Base-by-base conservation (phyloP, 805 yeast genomes). In the Saturnispora gosingensis region DNA sequence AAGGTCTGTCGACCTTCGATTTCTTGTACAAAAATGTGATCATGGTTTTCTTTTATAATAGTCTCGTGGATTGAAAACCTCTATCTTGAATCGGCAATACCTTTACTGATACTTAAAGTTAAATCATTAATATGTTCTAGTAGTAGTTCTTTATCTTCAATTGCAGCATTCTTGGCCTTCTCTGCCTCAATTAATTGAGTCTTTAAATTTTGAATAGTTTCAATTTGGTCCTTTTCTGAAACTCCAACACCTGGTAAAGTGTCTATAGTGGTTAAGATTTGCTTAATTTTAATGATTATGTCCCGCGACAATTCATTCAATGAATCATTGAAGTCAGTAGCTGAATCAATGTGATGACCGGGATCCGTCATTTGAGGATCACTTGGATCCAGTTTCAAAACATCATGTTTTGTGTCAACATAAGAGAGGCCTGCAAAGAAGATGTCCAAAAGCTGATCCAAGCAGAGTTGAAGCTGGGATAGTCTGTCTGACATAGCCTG, bases 221-320 rank as follows among this genome's bases (percentile, higher is more conserved):
- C 67, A 63, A 89, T 64, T 66, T 90, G 98, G 50, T 80, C 83
- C 44, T 75, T 78, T 24, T 86, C 85, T 1, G 90, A 80, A 1
- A 85, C 90, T 8, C 95, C 97, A 2, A 88, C 87, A 11, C 97
- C 98, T 0, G 99, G 99, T 43, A 91, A 71, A 2, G 95, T 81
- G 62, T 87, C 95, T 39, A 91, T 89, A 27, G 91, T 77, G 60
- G 86, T 82, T 39, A 87, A 77, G 15, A 91, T 85, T 65, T 93
- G 98, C 59, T 95, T 77, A 5, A 95, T 80, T 62, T 90, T 90
- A 53, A 88, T 68, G 25, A 90, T 86, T 8, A 91, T 77, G 63
- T 91, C 99, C 0, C 86, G 80, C 2, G 96, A 78, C 8, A 93
- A 72, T 62, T 93, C 98, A 58, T 79, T 80, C 45, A 81, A 74